phyloP scores from a whole-genome alignment of 768 basidiomycete genomes.

The Panaeolus cyanescens region DNA sequence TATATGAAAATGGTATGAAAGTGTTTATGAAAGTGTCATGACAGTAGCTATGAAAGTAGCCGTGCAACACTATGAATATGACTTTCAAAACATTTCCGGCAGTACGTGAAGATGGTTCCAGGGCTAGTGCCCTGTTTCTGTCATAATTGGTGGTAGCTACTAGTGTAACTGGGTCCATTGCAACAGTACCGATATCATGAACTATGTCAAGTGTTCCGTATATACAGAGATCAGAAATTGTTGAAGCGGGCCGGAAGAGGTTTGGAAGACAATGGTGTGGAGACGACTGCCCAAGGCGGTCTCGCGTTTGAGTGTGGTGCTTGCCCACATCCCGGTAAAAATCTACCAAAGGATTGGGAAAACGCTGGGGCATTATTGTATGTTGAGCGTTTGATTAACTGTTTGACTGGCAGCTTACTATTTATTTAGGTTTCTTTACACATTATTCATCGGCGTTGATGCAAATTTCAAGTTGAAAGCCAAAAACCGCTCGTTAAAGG shows the following conservation, averaged over 20 bases:
- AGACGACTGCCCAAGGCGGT: constrained; percentile 3
- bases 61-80: too few relatives aligned
- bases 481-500: constrained; percentile 14
- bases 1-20: too few relatives aligned
- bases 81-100: too few relatives aligned
- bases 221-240: constrained; percentile 12
- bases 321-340: constrained; percentile 15
- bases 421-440: constrained; percentile 15
- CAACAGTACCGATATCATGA: constrained; percentile 12
- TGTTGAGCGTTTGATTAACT: background rate
- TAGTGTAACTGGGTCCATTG: too few relatives aligned
- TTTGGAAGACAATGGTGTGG: constrained; percentile 8
- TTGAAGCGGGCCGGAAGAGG: constrained; percentile 16
- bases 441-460: constrained; percentile 15
- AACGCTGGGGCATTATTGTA: constrained; percentile 2
- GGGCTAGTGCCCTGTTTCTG: too few relatives aligned
- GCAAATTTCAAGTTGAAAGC: constrained; percentile 26
- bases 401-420: background rate
- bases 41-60: too few relatives aligned
- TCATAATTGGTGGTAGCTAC: too few relatives aligned
- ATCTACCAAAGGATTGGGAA: constrained; percentile 16
- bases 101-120: too few relatives aligned
- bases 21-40: too few relatives aligned
- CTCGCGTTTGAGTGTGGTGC: constrained; percentile 16
- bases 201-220: constrained; percentile 6